Evolutionary conservation across 1,139 yeast genomes (phyloP), one percentile per base, ranked within the genome.

Genomic region (Lodderomyces orthopsilosis): DNA sequence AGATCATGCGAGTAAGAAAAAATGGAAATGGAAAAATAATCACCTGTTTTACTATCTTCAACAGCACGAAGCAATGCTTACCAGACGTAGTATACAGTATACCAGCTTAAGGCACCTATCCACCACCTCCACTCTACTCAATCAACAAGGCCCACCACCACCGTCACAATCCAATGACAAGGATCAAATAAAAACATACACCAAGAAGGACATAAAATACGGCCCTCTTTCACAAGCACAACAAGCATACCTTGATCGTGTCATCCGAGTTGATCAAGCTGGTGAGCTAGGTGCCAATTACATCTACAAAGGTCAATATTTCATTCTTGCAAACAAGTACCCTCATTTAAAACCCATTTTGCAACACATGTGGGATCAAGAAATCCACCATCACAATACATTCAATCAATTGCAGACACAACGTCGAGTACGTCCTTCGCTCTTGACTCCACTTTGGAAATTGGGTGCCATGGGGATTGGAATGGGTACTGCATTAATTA

Each of bases 281-380:
- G 99, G 99, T 33, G 99, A 93, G 61, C 75, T 93, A n/a, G 99
- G 98, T 2, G 99, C 99, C 1, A 83, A 94, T 62, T 83, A 85
- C 55, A 93, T 93, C 45, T 93, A 93, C 63, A 81, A 84, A 49
- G 99, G 98, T 12, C 99, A 93, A 62, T 87, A 84, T 55, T 70
- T 79, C 42, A 90, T 91, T 2, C 72, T 93, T 44, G 80, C 87
- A 12, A 74, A 74, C 47, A 84, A 81, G 48, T 74, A 78, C 50
- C 88, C 95, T 2, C 88, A 85, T 50, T 65, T 85, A 46, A 81
- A 78, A 56, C 85, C 86, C 0, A 73, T 90, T 10, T 71, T 93
- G 56, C 79, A 83, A 56, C 98, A 93, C 61, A 93, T 93, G 98
- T 91, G 98, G 98, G 96, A 90, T 37, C 98, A 93, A 62, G 99